A percentile compares a stretch with the other conserved stretches of the same genome.
phyloP scores from a whole-genome alignment of 1,284 basidiomycete genomes.

The Apiotrichum domesticum region DNA sequence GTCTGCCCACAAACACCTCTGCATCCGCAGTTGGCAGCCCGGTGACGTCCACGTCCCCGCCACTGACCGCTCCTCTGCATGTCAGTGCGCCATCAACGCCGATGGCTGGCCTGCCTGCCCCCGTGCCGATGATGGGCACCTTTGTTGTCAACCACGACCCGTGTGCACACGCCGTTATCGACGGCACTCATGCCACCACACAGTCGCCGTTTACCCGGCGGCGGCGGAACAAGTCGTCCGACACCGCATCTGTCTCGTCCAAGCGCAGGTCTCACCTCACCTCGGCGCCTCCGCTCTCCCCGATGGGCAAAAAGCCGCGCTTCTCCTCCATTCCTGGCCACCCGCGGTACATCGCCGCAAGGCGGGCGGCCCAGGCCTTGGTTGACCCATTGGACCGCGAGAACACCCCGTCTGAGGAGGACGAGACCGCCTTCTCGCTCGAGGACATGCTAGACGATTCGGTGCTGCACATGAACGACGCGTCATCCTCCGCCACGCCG shows the following conservation, averaged over 20 bases:
- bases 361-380: slow-evolving; percentile 22
- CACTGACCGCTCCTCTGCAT: background rate
- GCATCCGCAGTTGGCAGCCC: slow-evolving; percentile 2
- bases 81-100: background rate
- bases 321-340: slow-evolving; percentile 46
- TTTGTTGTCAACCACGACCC: slow-evolving; percentile 36
- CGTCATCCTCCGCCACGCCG: slow-evolving; percentile 12
- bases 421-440: slow-evolving; percentile 25
- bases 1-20: slow-evolving; percentile 20
- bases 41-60: background rate
- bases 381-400: slow-evolving; percentile 28
- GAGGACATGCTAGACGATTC: slow-evolving; percentile 43
- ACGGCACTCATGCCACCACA: slow-evolving; percentile 36
- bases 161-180: slow-evolving; percentile 41
- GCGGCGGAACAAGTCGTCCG: slow-evolving; percentile 22
- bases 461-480: slow-evolving; percentile 23
- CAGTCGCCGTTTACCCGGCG: slow-evolving; percentile 43
- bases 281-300: slow-evolving; percentile 26
- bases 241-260: slow-evolving; percentile 21
- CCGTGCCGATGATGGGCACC: slow-evolving; percentile 35
- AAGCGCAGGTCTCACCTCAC: slow-evolving; percentile 26
- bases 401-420: slow-evolving; percentile 26
- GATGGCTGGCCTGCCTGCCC: background rate
- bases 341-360: slow-evolving; percentile 37
- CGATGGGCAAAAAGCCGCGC: slow-evolving; percentile 27